Evolutionary conservation across 2,329 filamentous ascomycete species (phyloP).

Genomic region (Podosphaera fusca): DNA sequence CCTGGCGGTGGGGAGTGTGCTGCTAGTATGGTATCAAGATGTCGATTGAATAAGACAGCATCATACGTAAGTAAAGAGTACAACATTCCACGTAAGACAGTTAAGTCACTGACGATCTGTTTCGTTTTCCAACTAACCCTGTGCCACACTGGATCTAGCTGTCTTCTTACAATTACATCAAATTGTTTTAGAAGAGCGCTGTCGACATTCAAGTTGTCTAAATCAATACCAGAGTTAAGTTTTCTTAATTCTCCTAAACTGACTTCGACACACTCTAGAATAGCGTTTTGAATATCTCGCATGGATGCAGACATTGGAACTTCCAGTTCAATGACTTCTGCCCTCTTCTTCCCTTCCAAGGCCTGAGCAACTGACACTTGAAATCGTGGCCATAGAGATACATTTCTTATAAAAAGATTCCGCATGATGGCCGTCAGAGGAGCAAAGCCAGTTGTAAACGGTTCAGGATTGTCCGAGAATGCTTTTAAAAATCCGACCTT

Average conservation of each 20-base stretch:
- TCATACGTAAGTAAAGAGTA: conserved; percentile 69
- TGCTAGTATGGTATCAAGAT: conserved; percentile 81
- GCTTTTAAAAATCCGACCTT: conserved; percentile 86
- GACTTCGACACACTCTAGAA: conserved; percentile 87
- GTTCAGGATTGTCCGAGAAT: conserved; percentile 81
- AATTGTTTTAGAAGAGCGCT: conserved; percentile 84
- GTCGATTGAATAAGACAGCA: conserved; percentile 73
- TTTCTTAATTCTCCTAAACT: conserved; percentile 89
- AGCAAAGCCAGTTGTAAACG: conserved; percentile 70
- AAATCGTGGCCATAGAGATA: conserved; percentile 79
- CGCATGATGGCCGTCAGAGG: conserved; percentile 78
- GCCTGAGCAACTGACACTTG: conserved; percentile 77
- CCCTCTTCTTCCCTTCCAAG: conserved; percentile 74
- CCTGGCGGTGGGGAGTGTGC: conserved; percentile 74
- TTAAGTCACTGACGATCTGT: conserved; percentile 79
- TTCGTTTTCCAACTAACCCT: conserved; percentile 84
- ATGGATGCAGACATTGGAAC: conserved; percentile 90
- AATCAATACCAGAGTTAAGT: conserved; percentile 67
- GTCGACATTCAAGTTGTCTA: conserved; percentile 93
- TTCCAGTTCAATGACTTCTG: conserved; percentile 91
- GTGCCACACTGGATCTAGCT: conserved; percentile 94
- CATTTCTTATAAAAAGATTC: conserved; percentile 73
- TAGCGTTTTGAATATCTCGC: conserved; percentile 78
- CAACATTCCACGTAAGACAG: conserved; percentile 60
- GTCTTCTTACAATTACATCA: conserved; percentile 65